Evolutionary conservation across 1,139 yeast genomes (phyloP).

Genomic region (Geotrichum bryndzae): DNA sequence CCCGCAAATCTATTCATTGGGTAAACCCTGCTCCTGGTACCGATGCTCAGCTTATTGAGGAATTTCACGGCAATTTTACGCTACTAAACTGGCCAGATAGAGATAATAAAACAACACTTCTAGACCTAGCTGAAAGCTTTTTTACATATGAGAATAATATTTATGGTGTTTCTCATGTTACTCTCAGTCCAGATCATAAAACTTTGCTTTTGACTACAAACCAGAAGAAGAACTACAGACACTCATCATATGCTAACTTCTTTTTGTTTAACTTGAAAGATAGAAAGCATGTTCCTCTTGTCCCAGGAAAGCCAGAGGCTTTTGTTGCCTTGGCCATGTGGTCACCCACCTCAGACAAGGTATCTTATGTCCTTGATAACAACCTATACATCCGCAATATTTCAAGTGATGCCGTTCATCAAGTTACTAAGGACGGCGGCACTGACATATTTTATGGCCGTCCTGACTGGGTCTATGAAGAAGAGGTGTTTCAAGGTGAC

Average conservation of each 20-base stretch:
- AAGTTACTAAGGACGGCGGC: slow-evolving; percentile 67
- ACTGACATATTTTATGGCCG: slow-evolving; percentile 68
- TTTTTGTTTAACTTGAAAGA: slow-evolving; percentile 52
- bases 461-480: slow-evolving; percentile 97
- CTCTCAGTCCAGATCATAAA: slow-evolving; percentile 38
- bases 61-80: slow-evolving; percentile 16
- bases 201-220: slow-evolving; percentile 50
- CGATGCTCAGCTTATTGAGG: slow-evolving; percentile 15
- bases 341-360: slow-evolving; percentile 63
- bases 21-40: slow-evolving; percentile 17
- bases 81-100: slow-evolving; percentile 27
- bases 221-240: slow-evolving; percentile 59
- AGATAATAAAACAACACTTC: slow-evolving; percentile 20
- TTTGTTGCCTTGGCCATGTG: slow-evolving; percentile 54
- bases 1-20: slow-evolving; percentile 14
- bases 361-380: slow-evolving; percentile 63
- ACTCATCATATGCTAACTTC: slow-evolving; percentile 60
- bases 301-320: slow-evolving; percentile 27
- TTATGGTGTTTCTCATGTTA: slow-evolving; percentile 26
- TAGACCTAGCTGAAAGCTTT: slow-evolving; percentile 16
- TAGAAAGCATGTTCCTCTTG: slow-evolving; percentile 41
- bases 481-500: slow-evolving; percentile 67
- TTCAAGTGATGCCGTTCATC: slow-evolving; percentile 27
- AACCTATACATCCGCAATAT: slow-evolving; percentile 52
- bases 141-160: slow-evolving; percentile 21